Evolutionary conservation across 176 grass and related monocot species (phyloP).

Genomic region (Rhynchospora tenuis): DNA sequence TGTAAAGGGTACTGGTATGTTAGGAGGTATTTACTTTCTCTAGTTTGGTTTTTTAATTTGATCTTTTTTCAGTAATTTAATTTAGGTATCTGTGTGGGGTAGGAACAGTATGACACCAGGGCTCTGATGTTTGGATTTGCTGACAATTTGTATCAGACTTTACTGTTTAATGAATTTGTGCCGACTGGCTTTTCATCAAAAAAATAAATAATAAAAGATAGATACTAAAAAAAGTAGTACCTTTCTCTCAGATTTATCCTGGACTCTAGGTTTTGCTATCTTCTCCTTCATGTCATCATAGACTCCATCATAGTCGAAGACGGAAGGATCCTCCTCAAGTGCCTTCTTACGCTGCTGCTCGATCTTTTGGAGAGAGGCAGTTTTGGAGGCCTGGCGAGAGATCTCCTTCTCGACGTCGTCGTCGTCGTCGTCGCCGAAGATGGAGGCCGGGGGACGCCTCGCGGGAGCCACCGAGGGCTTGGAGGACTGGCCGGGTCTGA

Average conservation of each 20-base stretch:
- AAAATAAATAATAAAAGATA: neutral
- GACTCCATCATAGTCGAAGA: slow-evolving; percentile 82
- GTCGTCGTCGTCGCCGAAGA: slow-evolving; percentile 59
- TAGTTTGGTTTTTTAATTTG: too few relatives aligned
- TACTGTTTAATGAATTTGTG: too few relatives aligned
- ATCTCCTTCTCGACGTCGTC: slow-evolving; percentile 86
- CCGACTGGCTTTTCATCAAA: too few relatives aligned
- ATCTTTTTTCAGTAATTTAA: too few relatives aligned
- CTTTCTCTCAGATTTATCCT: slow-evolving; percentile 59
- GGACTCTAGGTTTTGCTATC: slow-evolving; percentile 63
- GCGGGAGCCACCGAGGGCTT: slow-evolving; percentile 31
- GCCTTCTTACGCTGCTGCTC: slow-evolving; percentile 89
- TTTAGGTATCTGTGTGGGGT: too few relatives aligned
- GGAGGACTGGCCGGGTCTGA: slow-evolving; percentile 45
- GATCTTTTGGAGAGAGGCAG: slow-evolving; percentile 69
- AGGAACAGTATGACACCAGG: too few relatives aligned
- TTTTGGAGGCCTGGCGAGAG: slow-evolving; percentile 71
- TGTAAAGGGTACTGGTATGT: too few relatives aligned
- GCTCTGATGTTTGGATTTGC: too few relatives aligned
- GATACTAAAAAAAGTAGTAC: neutral
- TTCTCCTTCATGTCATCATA: slow-evolving; percentile 96
- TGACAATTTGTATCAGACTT: too few relatives aligned
- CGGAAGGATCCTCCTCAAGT: slow-evolving; percentile 82
- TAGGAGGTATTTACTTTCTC: too few relatives aligned
- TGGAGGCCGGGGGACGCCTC: slow-evolving; percentile 37